Percentiles rank a stretch among this genome's conserved stretches.
Conservation (phyloP, 371 early-diverging fungal genomes). For the Paraphysoderma sedebokerense region DNA sequence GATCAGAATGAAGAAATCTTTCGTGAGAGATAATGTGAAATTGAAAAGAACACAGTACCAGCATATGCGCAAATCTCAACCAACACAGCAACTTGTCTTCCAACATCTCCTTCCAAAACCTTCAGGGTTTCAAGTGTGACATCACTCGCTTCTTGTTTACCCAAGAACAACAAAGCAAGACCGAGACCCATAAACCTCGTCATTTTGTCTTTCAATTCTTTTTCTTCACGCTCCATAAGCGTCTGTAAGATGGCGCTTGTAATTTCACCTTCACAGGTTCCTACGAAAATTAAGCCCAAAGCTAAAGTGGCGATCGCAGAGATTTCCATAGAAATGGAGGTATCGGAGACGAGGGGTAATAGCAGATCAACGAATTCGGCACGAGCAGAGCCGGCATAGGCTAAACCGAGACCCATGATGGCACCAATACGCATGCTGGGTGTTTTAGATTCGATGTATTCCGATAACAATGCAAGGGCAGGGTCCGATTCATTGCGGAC, state of each 20-base stretch:
- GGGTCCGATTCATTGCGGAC: constrained; percentile 85
- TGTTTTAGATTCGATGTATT: constrained; percentile 47
- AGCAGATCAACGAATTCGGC: constrained; percentile 70
- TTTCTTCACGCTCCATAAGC: constrained; percentile 79
- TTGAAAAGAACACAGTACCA: constrained; percentile 21
- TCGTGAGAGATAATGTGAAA: not conserved
- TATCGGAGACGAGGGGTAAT: constrained; percentile 67
- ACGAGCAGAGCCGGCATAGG: constrained; percentile 82
- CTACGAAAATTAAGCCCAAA: constrained; percentile 80
- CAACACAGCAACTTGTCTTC: constrained; percentile 66
- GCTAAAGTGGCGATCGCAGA: constrained; percentile 78
- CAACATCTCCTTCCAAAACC: constrained; percentile 79
- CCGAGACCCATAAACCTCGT: constrained; percentile 85
- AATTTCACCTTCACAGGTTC: constrained; percentile 81
- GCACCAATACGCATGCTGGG: constrained; percentile 34
- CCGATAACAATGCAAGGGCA: constrained; percentile 75
- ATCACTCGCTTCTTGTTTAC: constrained; percentile 76
- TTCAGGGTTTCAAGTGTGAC: constrained; percentile 86
- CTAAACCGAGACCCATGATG: constrained; percentile 69
- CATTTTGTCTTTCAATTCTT: constrained; percentile 56
- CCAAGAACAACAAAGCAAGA: constrained; percentile 71
- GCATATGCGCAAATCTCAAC: constrained; percentile 81
- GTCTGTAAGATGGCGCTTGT: constrained; percentile 80
- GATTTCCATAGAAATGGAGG: constrained; percentile 69
- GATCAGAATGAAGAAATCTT: too few species aligned